Evolutionary conservation across 108 stramenopile species (phyloP).

Genomic region (Asterionellopsis glacialis): DNA sequence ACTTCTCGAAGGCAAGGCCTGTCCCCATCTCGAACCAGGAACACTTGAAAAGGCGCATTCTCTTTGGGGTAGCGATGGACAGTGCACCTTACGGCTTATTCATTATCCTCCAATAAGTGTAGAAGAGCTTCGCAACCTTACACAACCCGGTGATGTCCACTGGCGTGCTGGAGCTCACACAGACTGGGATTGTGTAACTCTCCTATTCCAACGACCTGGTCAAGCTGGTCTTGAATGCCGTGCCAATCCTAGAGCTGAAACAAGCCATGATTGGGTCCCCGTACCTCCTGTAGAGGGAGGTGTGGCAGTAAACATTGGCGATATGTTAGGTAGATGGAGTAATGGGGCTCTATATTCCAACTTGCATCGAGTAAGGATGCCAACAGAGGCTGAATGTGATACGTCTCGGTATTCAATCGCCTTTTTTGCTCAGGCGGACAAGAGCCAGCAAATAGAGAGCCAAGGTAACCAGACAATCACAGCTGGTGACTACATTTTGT

Average conservation of each 20-base stretch:
- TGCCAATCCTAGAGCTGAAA: constrained; percentile 24
- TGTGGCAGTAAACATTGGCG: constrained; percentile 52
- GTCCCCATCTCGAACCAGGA: constrained; percentile 20
- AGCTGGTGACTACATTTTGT: constrained; percentile 44
- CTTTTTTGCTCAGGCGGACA: constrained; percentile 47
- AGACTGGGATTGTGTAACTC: constrained; percentile 43
- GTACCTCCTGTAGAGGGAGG: constrained; percentile 39
- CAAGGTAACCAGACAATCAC: constrained; percentile 24
- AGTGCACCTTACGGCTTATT: constrained; percentile 45
- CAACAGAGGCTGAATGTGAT: constrained; percentile 25
- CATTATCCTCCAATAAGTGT: constrained; percentile 42
- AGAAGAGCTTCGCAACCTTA: constrained; percentile 7
- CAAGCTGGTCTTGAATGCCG: constrained; percentile 47
- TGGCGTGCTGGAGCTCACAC: constrained; percentile 56
- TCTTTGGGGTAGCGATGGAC: constrained; percentile 41
- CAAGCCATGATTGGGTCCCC: constrained; percentile 15
- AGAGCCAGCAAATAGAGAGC: constrained; percentile 28
- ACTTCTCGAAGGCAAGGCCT: constrained; percentile 11
- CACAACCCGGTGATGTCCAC: neutral
- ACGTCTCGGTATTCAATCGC: constrained; percentile 36
- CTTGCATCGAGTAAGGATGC: constrained; percentile 51
- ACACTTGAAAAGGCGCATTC: constrained; percentile 22
- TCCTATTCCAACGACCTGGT: constrained; percentile 41
- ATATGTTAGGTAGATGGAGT: constrained; percentile 45
- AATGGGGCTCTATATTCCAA: constrained; percentile 35